phyloP scores from a whole-genome alignment of 345 rosid species.

The Eucalyptus shirleyi region DNA sequence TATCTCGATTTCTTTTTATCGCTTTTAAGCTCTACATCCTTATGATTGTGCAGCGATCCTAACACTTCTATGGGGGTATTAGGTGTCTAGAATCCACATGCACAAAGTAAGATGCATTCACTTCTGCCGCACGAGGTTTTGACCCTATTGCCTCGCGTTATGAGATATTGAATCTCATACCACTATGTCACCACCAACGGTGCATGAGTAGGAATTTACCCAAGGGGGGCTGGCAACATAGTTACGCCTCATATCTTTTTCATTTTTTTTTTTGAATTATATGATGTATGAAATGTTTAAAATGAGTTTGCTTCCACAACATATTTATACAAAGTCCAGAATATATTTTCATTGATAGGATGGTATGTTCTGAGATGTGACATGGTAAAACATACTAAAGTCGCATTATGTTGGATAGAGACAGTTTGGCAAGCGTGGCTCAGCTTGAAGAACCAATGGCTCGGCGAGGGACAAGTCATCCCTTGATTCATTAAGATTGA shows the following conservation, averaged over 20 bases:
- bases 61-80: background rate
- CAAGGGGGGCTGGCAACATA: background rate
- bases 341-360: no score
- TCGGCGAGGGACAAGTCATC: background rate
- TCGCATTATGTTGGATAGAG: background rate
- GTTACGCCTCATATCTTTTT: background rate
- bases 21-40: background rate
- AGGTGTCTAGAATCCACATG: background rate
- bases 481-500: background rate
- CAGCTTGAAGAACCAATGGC: background rate
- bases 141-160: background rate
- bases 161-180: background rate
- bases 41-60: background rate
- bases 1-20: no score
- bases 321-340: background rate
- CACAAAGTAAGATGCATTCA: background rate
- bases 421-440: background rate
- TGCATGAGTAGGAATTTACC: background rate
- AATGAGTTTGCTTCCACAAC: background rate
- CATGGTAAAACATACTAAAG: background rate
- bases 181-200: background rate
- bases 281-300: no score
- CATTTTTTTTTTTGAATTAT: no score
- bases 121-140: background rate
- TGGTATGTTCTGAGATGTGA: background rate